These are phyloP conservation scores for Sugiyamaella floridensis DNA, from an alignment of 805 yeast genomes.

Conservation along the genomic window DNA sequence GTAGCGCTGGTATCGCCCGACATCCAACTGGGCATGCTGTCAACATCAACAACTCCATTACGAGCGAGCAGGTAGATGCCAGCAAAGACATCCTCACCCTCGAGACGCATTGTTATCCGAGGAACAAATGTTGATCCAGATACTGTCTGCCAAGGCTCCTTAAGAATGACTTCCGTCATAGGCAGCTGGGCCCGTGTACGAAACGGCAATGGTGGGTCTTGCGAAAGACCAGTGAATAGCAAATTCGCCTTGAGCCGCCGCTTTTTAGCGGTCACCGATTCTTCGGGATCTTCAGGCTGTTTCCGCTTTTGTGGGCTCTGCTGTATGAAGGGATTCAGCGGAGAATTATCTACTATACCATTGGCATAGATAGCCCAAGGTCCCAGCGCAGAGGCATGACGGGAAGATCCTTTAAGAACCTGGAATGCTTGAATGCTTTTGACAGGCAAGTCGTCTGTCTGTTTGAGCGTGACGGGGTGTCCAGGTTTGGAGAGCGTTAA, in stretches of 20 bases:
- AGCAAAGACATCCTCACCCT: slow-evolving; percentile 69
- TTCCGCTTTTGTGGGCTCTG: slow-evolving; percentile 15
- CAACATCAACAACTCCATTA: slow-evolving; percentile 43
- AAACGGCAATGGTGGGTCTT: slow-evolving; percentile 5
- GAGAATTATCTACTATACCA: slow-evolving; percentile 56
- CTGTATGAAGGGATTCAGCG: slow-evolving; percentile 36
- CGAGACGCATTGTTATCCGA: slow-evolving; percentile 32
- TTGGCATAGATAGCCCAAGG: slow-evolving; percentile 69
- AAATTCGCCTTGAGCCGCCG: slow-evolving; percentile 43
- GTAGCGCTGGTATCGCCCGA: slow-evolving; percentile 64
- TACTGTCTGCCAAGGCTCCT: not conserved
- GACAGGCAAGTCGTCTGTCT: slow-evolving; percentile 33
- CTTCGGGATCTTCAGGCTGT: slow-evolving; percentile 1
- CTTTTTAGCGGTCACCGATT: slow-evolving; percentile 11
- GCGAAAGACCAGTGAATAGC: slow-evolving; percentile 51
- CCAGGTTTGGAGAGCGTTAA: slow-evolving; percentile 43
- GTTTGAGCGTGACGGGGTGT: slow-evolving; percentile 37
- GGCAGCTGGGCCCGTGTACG: slow-evolving; percentile 11
- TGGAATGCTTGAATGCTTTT: slow-evolving; percentile 50
- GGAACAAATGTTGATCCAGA: not conserved
- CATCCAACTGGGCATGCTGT: slow-evolving; percentile 64
- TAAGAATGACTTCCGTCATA: slow-evolving; percentile 13
- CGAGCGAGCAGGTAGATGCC: slow-evolving; percentile 67
- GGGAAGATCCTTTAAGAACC: slow-evolving; percentile 52
- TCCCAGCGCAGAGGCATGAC: slow-evolving; percentile 58